Evolutionary conservation across 1,284 basidiomycete species (phyloP).

Genomic region (Malassezia sympodialis): DNA sequence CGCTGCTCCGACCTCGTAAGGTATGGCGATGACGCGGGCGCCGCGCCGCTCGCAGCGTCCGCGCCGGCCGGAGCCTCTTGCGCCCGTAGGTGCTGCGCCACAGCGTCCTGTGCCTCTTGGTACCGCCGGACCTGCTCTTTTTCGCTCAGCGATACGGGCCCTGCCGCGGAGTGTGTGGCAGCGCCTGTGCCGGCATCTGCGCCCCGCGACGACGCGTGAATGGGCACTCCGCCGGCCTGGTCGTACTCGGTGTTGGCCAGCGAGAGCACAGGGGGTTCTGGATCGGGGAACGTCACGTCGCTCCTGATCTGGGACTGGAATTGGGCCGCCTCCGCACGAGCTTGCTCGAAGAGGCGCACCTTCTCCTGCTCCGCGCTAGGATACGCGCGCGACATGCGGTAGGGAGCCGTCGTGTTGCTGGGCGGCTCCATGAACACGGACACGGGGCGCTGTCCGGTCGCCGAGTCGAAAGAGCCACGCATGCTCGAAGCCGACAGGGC

Average conservation of each 20-base stretch:
- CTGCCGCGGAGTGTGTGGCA: background rate
- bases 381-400: background rate
- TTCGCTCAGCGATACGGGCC: background rate
- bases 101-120: constrained; percentile 1
- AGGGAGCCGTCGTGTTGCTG: background rate
- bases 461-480: background rate
- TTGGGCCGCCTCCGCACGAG: constrained; percentile 36
- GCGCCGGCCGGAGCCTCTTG: background rate
- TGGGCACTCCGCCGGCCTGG: constrained; percentile 8
- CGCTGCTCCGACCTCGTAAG: constrained; percentile 14
- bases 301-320: constrained; percentile 34
- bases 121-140: background rate
- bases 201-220: background rate
- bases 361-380: constrained; percentile 34
- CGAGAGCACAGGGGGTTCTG: background rate
- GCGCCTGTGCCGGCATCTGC: background rate
- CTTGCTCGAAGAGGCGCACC: constrained; percentile 35
- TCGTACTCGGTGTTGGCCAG: constrained; percentile 23
- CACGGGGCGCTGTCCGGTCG: background rate
- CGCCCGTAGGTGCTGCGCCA: background rate
- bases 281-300: constrained; percentile 17
- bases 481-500: background rate
- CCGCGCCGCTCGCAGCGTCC: background rate
- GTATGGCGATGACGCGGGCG: background rate
- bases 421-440: constrained; percentile 3